These are phyloP conservation scores for Polytolypa hystricis DNA, from an alignment of 2,329 filamentous ascomycete species.

Conservation along the genomic window DNA sequence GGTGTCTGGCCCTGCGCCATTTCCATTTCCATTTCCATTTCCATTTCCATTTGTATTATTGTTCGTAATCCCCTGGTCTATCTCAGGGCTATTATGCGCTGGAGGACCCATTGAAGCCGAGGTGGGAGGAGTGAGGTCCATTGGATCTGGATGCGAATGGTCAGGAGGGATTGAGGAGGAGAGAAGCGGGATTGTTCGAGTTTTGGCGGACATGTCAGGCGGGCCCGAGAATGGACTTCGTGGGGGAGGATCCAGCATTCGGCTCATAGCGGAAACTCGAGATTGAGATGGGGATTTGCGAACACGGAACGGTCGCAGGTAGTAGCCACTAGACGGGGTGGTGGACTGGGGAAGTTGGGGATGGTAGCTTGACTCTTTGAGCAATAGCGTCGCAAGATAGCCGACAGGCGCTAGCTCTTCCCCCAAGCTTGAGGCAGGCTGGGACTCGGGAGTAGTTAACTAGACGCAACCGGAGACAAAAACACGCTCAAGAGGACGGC, in stretches of 20 bases:
- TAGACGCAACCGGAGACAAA: too few species aligned
- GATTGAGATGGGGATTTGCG: too few species aligned
- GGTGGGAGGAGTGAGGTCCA: conserved; percentile 44
- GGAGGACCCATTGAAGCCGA: conserved; percentile 39
- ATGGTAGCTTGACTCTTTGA: too few species aligned
- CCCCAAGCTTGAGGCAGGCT: too few species aligned
- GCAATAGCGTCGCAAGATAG: too few species aligned
- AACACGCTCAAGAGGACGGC: too few species aligned
- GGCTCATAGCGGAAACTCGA: conserved; percentile 32
- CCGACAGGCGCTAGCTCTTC: too few species aligned
- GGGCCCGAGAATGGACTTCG: conserved; percentile 37
- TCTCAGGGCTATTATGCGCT: conserved; percentile 37
- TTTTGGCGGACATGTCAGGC: conserved; percentile 32
- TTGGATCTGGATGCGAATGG: conserved; percentile 39
- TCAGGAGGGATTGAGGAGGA: conserved; percentile 37
- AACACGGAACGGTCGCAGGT: too few species aligned
- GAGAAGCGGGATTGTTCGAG: conserved; percentile 43
- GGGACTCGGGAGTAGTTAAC: too few species aligned
- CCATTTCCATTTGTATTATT: conserved; percentile 21
- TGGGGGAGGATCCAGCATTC: conserved; percentile 30
- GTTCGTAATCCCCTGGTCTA: conserved; percentile 32
- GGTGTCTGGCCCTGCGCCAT: conserved; percentile 11
- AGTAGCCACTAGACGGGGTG: too few species aligned
- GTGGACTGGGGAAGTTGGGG: too few species aligned
- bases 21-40: conserved; percentile 14